Base-by-base conservation (phyloP, 2,329 filamentous ascomycete species). In the Pseudopithomyces maydicus region DNA sequence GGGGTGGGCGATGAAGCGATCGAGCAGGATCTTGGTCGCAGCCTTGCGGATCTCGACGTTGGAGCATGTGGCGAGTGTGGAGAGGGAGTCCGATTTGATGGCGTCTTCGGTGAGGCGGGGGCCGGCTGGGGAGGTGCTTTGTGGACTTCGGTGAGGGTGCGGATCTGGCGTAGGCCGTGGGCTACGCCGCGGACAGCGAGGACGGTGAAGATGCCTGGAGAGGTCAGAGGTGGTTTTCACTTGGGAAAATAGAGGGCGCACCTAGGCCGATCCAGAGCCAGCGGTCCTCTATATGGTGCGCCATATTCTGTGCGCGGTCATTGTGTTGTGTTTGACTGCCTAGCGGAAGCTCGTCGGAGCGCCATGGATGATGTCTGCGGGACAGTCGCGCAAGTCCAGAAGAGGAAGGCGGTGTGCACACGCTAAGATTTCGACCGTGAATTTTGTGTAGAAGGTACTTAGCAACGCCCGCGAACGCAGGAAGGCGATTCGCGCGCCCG, bases 61-160 rank as follows among this genome's bases (percentile, higher is more conserved):
- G n/a, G 73, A 67, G 44, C 74, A 75, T 2, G 68, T 70, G 29
- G 76, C 74, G 48, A 82, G 77, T 19, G 70, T 74, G 19, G 69
- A 60, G 17, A 82, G 73, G 1, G 78, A 78, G 7, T 67, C 54
- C 33, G 79, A 70, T 38, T 75, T 73, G 47, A 82, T 79, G 4
- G 75, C 73, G 73, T 68, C 53, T 88, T 94, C 58, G 89, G 89
- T 72, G 90, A 90, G 50, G 84, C 90, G 59, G 64, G 93, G 81
- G 61, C 86, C 89, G 50, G 87, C 32, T 39, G 52, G 56, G 45
- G 50, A 58, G 85, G 71, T 89, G 87, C 84, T 35, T 85, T 83
- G 57, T 85, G 86, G 68, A 95, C 85, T 73, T 88, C 83, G 61
- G 88, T 88, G 52, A 88, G 81, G 65, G 86, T 81, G 62, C 87